A percentile compares a stretch with the other conserved stretches of the same genome.
Evolutionary conservation across 2,329 filamentous ascomycete species (phyloP).

Genomic region (Ophiobolus disseminans): DNA sequence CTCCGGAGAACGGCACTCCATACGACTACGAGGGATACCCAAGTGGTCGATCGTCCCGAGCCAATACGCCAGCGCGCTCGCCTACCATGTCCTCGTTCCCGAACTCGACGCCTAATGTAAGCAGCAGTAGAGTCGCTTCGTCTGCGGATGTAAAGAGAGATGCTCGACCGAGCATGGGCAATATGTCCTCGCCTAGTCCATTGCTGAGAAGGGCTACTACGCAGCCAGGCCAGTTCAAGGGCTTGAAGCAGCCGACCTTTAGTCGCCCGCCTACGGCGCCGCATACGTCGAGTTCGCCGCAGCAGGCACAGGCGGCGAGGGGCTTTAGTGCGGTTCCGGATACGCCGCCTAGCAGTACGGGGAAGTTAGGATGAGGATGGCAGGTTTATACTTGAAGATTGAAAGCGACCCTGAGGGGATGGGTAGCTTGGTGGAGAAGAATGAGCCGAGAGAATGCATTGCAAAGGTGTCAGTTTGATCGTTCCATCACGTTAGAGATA

Average conservation of each 20-base stretch:
- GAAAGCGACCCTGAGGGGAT: neutral
- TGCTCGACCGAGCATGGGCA: slow-evolving; percentile 10
- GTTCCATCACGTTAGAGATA: no score
- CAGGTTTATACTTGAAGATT: neutral
- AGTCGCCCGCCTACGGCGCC: slow-evolving; percentile 29
- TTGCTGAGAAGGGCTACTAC: slow-evolving; percentile 43
- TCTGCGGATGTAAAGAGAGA: slow-evolving; percentile 24
- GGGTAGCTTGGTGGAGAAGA: no score
- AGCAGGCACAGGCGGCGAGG: slow-evolving; percentile 7
- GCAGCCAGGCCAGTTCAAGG: slow-evolving; percentile 22
- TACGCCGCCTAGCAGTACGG: slow-evolving; percentile 37
- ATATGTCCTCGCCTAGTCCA: slow-evolving; percentile 40
- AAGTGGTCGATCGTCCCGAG: slow-evolving; percentile 20
- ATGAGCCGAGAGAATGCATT: no score
- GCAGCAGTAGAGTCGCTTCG: slow-evolving; percentile 11
- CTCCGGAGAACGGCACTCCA: slow-evolving; percentile 6
- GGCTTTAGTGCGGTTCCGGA: slow-evolving; percentile 25
- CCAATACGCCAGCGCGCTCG: slow-evolving; percentile 25
- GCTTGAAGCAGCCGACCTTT: slow-evolving; percentile 32
- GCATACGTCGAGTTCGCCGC: slow-evolving; percentile 28
- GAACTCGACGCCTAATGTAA: slow-evolving; percentile 16
- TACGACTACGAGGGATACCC: slow-evolving; percentile 45
- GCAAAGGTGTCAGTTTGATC: neutral
- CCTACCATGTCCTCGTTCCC: slow-evolving; percentile 10
- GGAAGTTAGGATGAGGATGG: slow-evolving; percentile 10